These are phyloP conservation scores for Neurospora sp. DNA, from an alignment of 2,329 filamentous ascomycete species.

Conservation along the genomic window DNA sequence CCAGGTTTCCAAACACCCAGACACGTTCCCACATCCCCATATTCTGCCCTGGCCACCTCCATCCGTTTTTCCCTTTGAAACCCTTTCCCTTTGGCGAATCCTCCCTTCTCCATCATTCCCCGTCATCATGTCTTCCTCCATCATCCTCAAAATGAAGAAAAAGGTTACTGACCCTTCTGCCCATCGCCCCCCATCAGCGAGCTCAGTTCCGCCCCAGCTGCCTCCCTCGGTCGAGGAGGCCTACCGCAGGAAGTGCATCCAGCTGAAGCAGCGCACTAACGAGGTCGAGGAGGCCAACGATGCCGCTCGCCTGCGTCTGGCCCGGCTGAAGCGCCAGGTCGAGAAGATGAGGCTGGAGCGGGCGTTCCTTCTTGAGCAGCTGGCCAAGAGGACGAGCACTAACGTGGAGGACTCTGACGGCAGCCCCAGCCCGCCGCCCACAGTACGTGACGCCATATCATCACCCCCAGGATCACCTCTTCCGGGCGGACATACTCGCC, in stretches of 20 bases:
- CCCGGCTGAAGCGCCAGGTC: constrained; percentile 72
- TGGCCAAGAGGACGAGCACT: constrained; percentile 63
- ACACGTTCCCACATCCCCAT: background rate
- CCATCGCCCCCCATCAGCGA: constrained; percentile 20
- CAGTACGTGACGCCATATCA: constrained; percentile 39
- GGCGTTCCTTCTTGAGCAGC: constrained; percentile 63
- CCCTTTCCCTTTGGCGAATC: constrained; percentile 4
- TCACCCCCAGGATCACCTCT: constrained; percentile 9
- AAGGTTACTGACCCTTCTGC: background rate
- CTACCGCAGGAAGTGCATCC: constrained; percentile 93
- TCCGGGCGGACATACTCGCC: constrained; percentile 1
- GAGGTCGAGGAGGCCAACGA: constrained; percentile 92
- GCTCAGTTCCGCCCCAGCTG: constrained; percentile 47
- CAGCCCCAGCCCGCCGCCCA: constrained; percentile 70
- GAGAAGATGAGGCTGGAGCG: constrained; percentile 87
- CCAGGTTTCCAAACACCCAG: background rate
- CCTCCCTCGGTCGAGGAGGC: constrained; percentile 92
- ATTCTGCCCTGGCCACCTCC: background rate
- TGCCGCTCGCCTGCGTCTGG: constrained; percentile 66
- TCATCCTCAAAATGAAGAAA: background rate
- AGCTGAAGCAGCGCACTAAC: constrained; percentile 80
- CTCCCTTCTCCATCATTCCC: constrained; percentile 24
- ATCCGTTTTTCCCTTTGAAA: background rate
- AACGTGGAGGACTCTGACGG: constrained; percentile 72
- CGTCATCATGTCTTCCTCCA: background rate